Percentiles rank a stretch among this genome's conserved stretches.
phyloP scores from a whole-genome alignment of 371 early-diverging fungal species.

The Actinomucor elegans region DNA sequence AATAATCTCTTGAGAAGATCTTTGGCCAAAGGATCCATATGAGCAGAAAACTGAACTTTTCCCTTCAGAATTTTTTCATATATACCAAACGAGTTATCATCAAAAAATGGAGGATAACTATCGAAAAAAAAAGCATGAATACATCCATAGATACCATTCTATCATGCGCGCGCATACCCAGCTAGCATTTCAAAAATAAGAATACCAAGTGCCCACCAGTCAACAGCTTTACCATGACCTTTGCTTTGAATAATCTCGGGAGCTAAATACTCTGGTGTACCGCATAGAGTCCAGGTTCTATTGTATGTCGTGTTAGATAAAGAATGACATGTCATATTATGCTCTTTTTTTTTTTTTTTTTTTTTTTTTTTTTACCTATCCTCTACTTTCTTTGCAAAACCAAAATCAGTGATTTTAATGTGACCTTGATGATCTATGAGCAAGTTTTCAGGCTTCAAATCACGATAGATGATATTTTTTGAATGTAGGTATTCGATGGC shows the following conservation, averaged over 20 bases:
- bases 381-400: conserved; percentile 77
- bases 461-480: conserved; percentile 82
- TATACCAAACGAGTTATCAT: conserved; percentile 87
- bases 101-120: conserved; percentile 93
- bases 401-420: conserved; percentile 94
- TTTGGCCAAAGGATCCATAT: conserved; percentile 84
- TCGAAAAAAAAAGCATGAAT: not conserved
- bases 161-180: conserved; percentile 47
- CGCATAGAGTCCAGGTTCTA: conserved; percentile 93
- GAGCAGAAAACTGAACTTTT: conserved; percentile 84
- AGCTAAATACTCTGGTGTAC: conserved; percentile 97
- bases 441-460: conserved; percentile 85
- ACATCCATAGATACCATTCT: not conserved
- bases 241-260: conserved; percentile 96
- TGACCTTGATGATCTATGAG: conserved; percentile 84
- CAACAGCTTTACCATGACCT: conserved; percentile 95
- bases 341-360: too few relatives aligned
- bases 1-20: conserved; percentile 90
- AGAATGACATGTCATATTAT: too few relatives aligned
- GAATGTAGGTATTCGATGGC: conserved; percentile 81
- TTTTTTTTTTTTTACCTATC: conserved; percentile 23
- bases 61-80: conserved; percentile 92
- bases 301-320: too few relatives aligned
- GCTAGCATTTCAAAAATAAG: conserved; percentile 93
- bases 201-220: conserved; percentile 97